Evolutionary conservation across 192 early-diverging fungal genomes (phyloP).

Genomic region (Spinellus fusiger): DNA sequence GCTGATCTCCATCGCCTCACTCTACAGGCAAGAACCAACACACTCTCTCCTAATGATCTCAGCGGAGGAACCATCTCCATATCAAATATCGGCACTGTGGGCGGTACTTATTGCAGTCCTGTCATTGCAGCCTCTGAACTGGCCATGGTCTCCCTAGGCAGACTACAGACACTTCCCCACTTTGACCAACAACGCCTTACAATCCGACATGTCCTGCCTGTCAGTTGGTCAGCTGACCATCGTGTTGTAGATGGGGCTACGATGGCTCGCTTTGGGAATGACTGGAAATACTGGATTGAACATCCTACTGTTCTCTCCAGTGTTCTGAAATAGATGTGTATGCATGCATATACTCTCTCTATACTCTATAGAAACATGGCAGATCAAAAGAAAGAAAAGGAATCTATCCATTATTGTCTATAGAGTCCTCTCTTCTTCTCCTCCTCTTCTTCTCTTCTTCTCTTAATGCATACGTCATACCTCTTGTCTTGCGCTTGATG

Average conservation of each 20-base stretch:
- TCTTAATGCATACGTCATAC: too few species aligned
- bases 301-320: constrained; percentile 71
- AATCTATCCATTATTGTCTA: too few species aligned
- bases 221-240: constrained; percentile 95
- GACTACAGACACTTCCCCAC: constrained; percentile 74
- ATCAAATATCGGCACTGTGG: constrained; percentile 93
- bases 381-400: too few species aligned
- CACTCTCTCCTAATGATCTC: constrained; percentile 63
- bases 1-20: constrained; percentile 72
- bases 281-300: constrained; percentile 84
- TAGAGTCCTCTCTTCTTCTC: too few species aligned
- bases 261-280: constrained; percentile 80
- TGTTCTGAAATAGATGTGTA: constrained; percentile 40
- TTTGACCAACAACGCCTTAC: constrained; percentile 63
- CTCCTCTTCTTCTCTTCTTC: too few species aligned
- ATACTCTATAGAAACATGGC: too few species aligned
- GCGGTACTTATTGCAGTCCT: constrained; percentile 84
- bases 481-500: too few species aligned
- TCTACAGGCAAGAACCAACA: constrained; percentile 53
- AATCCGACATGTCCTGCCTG: constrained; percentile 60
- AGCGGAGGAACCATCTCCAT: constrained; percentile 85
- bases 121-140: constrained; percentile 83
- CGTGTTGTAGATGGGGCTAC: constrained; percentile 95
- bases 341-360: not conserved
- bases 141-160: constrained; percentile 89